Percentiles rank a stretch among this genome's conserved stretches.
Evolutionary conservation across 2,329 filamentous ascomycete species (phyloP).

Genomic region (Neonectria hederae): DNA sequence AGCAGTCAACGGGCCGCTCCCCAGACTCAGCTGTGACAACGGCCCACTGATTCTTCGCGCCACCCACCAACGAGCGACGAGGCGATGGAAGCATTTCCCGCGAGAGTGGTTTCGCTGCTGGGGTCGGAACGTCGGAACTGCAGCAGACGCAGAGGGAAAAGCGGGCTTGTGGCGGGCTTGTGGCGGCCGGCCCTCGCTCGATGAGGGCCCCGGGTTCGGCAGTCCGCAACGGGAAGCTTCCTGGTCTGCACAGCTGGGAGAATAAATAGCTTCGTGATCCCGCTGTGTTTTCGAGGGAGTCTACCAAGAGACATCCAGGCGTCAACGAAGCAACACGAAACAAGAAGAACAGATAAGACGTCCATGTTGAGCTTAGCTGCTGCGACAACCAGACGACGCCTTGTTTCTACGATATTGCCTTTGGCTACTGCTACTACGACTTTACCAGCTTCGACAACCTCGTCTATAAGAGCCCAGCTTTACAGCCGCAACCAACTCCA

Average conservation of each 20-base stretch:
- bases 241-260: not conserved
- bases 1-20: too few species aligned
- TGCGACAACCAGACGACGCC: conserved; percentile 14
- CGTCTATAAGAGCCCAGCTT: conserved; percentile 1
- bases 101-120: not conserved
- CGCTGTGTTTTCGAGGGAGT: not conserved
- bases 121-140: conserved; percentile 24
- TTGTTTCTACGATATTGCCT: conserved; percentile 8
- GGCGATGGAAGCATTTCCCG: conserved; percentile 5
- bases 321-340: too few species aligned
- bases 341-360: not conserved
- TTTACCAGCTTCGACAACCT: not conserved
- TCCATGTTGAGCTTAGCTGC: conserved; percentile 29
- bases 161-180: conserved; percentile 8
- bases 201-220: not conserved
- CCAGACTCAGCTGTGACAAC: conserved; percentile 3
- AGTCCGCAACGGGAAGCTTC: not conserved
- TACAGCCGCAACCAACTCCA: not conserved
- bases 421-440: not conserved
- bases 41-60: not conserved
- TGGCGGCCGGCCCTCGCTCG: not conserved
- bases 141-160: not conserved
- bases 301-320: not conserved
- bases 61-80: conserved; percentile 10
- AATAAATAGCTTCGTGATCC: conserved; percentile 22